A percentile compares a stretch with the other conserved stretches of the same genome.
These are phyloP conservation scores for Starmerella stigmatis DNA, from an alignment of 805 yeast species.

Conservation along the genomic window DNA sequence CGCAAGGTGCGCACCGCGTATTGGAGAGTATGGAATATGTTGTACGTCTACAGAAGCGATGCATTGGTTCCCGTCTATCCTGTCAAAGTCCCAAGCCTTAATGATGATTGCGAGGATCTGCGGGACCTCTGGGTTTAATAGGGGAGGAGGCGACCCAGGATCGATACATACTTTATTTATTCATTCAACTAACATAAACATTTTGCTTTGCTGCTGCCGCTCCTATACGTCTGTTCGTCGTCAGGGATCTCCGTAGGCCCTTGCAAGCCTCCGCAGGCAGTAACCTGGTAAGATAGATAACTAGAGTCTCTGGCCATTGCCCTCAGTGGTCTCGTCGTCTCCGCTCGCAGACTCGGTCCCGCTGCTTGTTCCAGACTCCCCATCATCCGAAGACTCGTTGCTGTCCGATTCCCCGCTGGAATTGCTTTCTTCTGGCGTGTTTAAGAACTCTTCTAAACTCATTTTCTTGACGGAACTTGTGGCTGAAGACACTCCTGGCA, in stretches of 20 bases:
- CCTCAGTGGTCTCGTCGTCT: slow-evolving; percentile 25
- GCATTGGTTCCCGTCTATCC: slow-evolving; percentile 80
- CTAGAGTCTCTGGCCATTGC: too few species aligned
- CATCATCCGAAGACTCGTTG: slow-evolving; percentile 27
- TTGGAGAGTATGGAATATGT: slow-evolving; percentile 72
- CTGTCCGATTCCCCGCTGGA: slow-evolving; percentile 10
- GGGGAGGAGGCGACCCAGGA: background rate
- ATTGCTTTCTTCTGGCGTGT: slow-evolving; percentile 28
- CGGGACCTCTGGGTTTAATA: slow-evolving; percentile 39
- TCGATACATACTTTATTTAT: too few species aligned
- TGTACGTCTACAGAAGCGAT: slow-evolving; percentile 65
- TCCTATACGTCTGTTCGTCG: too few species aligned
- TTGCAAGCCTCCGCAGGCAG: too few species aligned
- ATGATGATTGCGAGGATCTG: slow-evolving; percentile 9
- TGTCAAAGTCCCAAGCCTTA: slow-evolving; percentile 30
- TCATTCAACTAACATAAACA: too few species aligned
- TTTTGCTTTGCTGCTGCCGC: too few species aligned
- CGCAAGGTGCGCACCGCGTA: slow-evolving; percentile 70
- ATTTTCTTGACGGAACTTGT: slow-evolving; percentile 32
- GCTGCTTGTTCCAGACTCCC: slow-evolving; percentile 28
- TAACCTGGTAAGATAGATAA: too few species aligned
- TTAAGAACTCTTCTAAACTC: slow-evolving; percentile 80
- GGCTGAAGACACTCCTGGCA: background rate
- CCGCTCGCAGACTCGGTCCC: slow-evolving; percentile 28
- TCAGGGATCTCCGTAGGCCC: too few species aligned